Evolutionary conservation across 352 stramenopile species (phyloP), one percentile per base, ranked within the genome.

Genomic region (Pythium utonaiense): DNA sequence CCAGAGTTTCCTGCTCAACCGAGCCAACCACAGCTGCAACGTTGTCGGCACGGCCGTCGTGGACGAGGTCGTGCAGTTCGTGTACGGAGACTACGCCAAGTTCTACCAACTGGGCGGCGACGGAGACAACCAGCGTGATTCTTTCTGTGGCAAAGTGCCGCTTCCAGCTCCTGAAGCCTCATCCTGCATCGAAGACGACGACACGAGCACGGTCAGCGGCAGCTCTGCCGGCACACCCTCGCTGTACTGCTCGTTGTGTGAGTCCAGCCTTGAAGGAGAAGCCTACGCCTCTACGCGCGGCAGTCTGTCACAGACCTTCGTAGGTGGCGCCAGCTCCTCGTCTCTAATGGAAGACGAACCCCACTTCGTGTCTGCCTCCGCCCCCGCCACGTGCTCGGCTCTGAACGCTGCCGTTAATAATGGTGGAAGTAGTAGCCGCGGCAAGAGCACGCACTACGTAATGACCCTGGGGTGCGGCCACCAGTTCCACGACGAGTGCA

Each of bases 401-500:
- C 52, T 9, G 3, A 50, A 21, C 22, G 42, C 42, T 3, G 42
- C 42, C 0, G 19, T n/a, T 10, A 19, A 12, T 12, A 50, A 12
- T n/a, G 22, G 42, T 2, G 13, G 42, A 6, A 31, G 42, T 13
- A 50, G 42, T 14, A 19, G 10, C 21, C 21, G 49, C 14, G 54
- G 69, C 17, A 54, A 58, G 13, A 57, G 57, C 25, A 77, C 73
- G 30, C 76, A 88, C 53, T 90, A 89, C 65, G 57, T 88, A 28
- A 89, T 83, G 70, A 88, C 73, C 42, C 70, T 93, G 19, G 74
- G 71, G 34, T 93, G 83, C 19, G 78, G 83, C 47, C 83, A 92
- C 53, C 78, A 86, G 49, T 92, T 92, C 62, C 83, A 92, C 64
- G 83, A 92, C 61, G 83, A 93, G 60, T 93, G 83, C 64, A 90